Evolutionary conservation across 2,329 filamentous ascomycete species (phyloP).

Genomic region (Arthroderma sp.): DNA sequence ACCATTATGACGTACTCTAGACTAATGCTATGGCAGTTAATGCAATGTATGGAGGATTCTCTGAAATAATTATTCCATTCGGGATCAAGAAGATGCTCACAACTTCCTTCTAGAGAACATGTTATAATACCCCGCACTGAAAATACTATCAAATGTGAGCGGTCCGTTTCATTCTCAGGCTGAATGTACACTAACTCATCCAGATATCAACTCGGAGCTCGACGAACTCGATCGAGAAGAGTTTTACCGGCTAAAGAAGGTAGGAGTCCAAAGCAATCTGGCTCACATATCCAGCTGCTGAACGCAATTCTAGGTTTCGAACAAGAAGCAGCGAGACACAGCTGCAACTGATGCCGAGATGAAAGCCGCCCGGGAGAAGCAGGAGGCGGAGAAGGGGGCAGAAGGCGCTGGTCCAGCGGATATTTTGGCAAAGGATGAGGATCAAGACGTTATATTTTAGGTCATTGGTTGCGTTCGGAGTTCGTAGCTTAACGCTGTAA

Average conservation of each 20-base stretch:
- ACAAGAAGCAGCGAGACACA: constrained; percentile 68
- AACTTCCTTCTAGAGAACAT: constrained; percentile 27
- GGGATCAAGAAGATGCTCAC: background rate
- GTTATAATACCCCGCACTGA: constrained; percentile 95
- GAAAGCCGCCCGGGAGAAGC: constrained; percentile 53
- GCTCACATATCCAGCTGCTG: background rate
- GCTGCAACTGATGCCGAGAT: constrained; percentile 62
- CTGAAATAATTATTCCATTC: background rate
- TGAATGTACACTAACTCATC: constrained; percentile 8
- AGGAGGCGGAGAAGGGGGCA: background rate
- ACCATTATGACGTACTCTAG: background rate
- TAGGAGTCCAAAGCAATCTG: constrained; percentile 8
- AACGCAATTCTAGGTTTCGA: constrained; percentile 42
- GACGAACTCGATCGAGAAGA: constrained; percentile 96
- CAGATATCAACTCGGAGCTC: constrained; percentile 92
- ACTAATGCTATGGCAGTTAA: constrained; percentile 49
- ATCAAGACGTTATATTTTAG: constrained; percentile 70
- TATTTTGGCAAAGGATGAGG: constrained; percentile 56
- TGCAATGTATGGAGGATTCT: constrained; percentile 55
- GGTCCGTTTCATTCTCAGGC: background rate
- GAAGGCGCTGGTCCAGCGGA: constrained; percentile 30
- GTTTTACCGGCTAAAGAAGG: constrained; percentile 94
- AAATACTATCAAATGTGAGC: constrained; percentile 93
- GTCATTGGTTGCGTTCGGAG: no score
- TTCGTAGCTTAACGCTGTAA: no score